phyloP scores from a whole-genome alignment of 352 stramenopile genomes.

The Phytophthora pini region DNA sequence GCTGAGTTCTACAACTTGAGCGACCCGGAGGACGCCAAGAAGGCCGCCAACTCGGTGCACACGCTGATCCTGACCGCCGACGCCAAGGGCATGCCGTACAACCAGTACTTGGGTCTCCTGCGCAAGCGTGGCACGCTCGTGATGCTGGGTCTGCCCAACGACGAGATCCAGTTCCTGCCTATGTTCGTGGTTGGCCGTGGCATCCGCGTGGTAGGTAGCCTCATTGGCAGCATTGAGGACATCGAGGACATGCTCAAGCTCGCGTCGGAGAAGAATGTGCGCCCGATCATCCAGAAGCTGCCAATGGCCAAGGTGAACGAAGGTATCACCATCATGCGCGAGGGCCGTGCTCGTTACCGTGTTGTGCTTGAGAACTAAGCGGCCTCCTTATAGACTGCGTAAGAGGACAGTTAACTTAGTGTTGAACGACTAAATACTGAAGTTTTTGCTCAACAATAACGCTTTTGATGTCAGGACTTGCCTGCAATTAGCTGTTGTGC shows the following conservation, averaged over 20 bases:
- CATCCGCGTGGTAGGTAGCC: slow-evolving; percentile 65
- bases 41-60: slow-evolving; percentile 53
- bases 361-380: slow-evolving; percentile 48
- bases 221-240: slow-evolving; percentile 85
- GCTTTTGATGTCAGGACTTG: too few species aligned
- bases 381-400: background rate
- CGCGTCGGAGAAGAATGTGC: slow-evolving; percentile 71
- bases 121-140: slow-evolving; percentile 65
- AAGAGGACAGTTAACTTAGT: background rate
- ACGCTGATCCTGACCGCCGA: slow-evolving; percentile 79
- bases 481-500: background rate
- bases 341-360: slow-evolving; percentile 54
- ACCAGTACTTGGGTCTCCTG: slow-evolving; percentile 64
- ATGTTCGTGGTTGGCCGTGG: slow-evolving; percentile 60
- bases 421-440: slow-evolving; percentile 4
- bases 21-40: slow-evolving; percentile 45
- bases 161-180: slow-evolving; percentile 64
- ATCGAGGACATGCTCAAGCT: slow-evolving; percentile 90
- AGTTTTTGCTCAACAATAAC: slow-evolving; percentile 1
- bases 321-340: slow-evolving; percentile 44
- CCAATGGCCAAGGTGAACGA: slow-evolving; percentile 56
- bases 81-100: slow-evolving; percentile 58
- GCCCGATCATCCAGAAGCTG: slow-evolving; percentile 53
- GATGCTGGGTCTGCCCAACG: slow-evolving; percentile 71
- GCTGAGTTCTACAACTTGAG: slow-evolving; percentile 64